A percentile compares a stretch with the other conserved stretches of the same genome.
These are phyloP conservation scores for Candida tunisiensis DNA, from an alignment of 1,139 yeast genomes.

Conservation along the genomic window DNA sequence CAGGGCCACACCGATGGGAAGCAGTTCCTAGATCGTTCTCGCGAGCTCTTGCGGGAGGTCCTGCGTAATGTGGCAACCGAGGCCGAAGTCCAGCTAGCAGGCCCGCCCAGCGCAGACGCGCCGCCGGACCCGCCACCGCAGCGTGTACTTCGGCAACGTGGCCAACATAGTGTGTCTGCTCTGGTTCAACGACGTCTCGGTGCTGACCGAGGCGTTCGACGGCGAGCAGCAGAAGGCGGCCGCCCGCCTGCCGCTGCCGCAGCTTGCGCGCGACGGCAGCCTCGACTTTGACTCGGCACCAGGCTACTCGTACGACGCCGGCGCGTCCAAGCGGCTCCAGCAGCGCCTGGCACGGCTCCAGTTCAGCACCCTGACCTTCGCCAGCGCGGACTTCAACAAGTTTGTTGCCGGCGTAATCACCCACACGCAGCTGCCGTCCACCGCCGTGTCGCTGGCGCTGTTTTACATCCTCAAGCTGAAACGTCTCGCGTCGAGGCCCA, in stretches of 20 bases:
- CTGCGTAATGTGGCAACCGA: too few species aligned
- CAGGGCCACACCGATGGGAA: too few species aligned
- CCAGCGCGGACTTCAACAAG: constrained; percentile 8
- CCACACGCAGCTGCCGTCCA: constrained; percentile 18
- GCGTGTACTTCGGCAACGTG: constrained; percentile 10
- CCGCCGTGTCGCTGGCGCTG: constrained; percentile 19
- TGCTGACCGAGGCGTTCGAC: constrained; percentile 5
- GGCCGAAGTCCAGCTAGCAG: too few species aligned
- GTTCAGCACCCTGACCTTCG: constrained; percentile 5
- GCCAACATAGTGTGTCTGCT: constrained; percentile 16
- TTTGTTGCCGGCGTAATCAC: constrained; percentile 14
- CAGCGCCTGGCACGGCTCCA: too few species aligned
- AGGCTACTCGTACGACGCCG: background rate
- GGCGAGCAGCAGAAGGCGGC: constrained; percentile 1
- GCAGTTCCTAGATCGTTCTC: too few species aligned
- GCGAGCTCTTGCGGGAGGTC: too few species aligned
- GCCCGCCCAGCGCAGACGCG: too few species aligned
- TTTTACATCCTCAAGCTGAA: constrained; percentile 19
- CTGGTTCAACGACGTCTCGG: constrained; percentile 13
- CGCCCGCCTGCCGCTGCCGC: background rate
- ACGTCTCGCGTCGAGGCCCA: constrained; percentile 8
- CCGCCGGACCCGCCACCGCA: too few species aligned
- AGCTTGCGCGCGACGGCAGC: background rate
- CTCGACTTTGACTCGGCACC: background rate
- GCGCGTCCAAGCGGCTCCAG: background rate